These are phyloP conservation scores for Apophysomyces sp. DNA, from an alignment of 371 early-diverging fungal species.

Conservation along the genomic window DNA sequence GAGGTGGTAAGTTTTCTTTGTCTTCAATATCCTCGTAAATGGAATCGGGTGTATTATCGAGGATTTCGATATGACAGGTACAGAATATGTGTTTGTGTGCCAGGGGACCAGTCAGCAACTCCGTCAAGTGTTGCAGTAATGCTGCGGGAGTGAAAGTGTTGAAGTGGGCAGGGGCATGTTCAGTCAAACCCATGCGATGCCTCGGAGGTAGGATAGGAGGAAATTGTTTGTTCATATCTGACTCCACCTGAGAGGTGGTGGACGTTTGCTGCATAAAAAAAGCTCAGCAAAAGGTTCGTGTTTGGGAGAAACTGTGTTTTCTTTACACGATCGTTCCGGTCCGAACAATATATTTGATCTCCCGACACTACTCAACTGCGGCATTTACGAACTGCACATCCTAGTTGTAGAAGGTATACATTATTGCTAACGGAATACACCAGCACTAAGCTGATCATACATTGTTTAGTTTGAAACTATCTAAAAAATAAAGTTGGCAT, in stretches of 20 bases:
- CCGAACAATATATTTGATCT: not conserved
- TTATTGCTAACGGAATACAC: no score
- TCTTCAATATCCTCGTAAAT: not conserved
- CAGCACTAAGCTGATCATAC: no score
- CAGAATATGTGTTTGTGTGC: not conserved
- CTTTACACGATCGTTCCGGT: not conserved
- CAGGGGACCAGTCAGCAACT: not conserved
- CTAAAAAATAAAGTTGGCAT: no score
- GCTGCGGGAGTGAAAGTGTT: not conserved
- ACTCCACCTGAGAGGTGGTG: not conserved
- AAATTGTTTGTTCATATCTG: not conserved
- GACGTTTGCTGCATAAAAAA: not conserved
- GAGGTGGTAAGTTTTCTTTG: conserved; percentile 15
- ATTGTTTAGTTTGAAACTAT: no score
- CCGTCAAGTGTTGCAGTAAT: not conserved
- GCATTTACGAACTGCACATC: no score
- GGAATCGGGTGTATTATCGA: not conserved
- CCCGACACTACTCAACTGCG: no score
- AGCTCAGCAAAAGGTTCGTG: not conserved
- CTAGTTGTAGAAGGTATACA: no score
- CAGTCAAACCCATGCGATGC: not conserved
- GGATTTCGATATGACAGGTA: not conserved
- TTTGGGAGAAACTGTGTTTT: not conserved
- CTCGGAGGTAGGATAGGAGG: not conserved
- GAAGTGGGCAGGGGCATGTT: not conserved